Evolutionary conservation across 768 basidiomycete genomes (phyloP).

Genomic region (Psilocybe cubensis): DNA sequence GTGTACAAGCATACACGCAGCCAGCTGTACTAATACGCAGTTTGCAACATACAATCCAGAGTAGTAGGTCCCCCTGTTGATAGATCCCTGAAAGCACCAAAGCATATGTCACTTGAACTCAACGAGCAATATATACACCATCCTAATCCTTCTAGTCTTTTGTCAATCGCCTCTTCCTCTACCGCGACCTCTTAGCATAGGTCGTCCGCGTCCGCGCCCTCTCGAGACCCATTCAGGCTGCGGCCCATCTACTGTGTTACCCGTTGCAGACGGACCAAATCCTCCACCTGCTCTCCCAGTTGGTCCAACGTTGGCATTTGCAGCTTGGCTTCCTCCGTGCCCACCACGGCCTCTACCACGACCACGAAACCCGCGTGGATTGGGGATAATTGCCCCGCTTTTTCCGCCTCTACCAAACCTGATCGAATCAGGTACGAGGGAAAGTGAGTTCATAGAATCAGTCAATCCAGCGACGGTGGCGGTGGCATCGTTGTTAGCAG

Average conservation of each 20-base stretch:
- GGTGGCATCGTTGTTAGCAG: constrained; percentile 12
- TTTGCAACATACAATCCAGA: too few relatives aligned
- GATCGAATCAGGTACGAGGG: constrained; percentile 69
- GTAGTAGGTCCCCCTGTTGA: too few relatives aligned
- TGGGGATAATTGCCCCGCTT: constrained; percentile 50
- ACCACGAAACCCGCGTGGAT: constrained; percentile 22
- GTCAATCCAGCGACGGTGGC: constrained; percentile 51
- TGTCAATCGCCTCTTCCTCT: constrained; percentile 13
- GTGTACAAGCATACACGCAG: too few relatives aligned
- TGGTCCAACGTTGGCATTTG: constrained; percentile 1
- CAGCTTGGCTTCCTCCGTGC: neutral
- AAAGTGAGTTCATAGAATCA: constrained; percentile 45
- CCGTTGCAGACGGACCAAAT: constrained; percentile 7
- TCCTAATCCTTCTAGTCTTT: neutral
- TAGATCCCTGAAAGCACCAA: neutral
- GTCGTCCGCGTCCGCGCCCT: constrained; percentile 1
- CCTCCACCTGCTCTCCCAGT: constrained; percentile 9
- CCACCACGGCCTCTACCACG: constrained; percentile 26
- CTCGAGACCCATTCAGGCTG: neutral
- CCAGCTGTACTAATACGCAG: too few relatives aligned
- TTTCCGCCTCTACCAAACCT: constrained; percentile 77
- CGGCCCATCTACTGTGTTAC: neutral
- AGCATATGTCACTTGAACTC: neutral
- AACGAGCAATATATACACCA: neutral
- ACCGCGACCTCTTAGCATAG: neutral